Conservation (phyloP, 75 land plant genomes). For the Cunninghamia lanceolata region DNA sequence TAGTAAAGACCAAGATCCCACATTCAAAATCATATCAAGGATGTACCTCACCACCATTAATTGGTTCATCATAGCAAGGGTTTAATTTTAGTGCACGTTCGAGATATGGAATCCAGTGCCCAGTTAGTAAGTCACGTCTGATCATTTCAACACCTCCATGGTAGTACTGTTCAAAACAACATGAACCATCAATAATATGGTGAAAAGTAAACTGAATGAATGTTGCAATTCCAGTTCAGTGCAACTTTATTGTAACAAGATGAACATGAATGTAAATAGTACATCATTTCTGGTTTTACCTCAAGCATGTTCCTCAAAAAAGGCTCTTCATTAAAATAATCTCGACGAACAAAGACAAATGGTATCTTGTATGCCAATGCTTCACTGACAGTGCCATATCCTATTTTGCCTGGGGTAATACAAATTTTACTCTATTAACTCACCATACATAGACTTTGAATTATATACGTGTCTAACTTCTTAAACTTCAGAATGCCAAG, state of each 20-base stretch:
- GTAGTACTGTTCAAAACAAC: conserved; percentile 53
- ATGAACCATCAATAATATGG: background rate
- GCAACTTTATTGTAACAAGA: background rate
- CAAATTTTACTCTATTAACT: background rate
- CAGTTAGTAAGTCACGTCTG: conserved; percentile 90
- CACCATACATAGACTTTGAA: background rate
- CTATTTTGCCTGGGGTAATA: conserved; percentile 81
- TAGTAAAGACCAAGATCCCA: background rate
- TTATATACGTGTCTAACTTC: too few relatives aligned
- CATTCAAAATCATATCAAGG: background rate
- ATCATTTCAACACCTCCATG: conserved; percentile 99
- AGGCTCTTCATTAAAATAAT: conserved; percentile 98
- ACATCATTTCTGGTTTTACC: conserved; percentile 32
- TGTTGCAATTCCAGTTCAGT: background rate
- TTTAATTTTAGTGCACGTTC: conserved; percentile 75
- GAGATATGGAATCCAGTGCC: conserved; percentile 92
- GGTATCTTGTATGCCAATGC: conserved; percentile 91
- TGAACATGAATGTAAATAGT: background rate
- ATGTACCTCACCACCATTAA: conserved; percentile 93
- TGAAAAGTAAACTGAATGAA: background rate
- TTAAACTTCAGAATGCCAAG: too few relatives aligned
- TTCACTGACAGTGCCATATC: conserved; percentile 98
- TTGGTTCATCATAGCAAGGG: conserved; percentile 83
- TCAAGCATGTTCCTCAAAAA: conserved; percentile 99
- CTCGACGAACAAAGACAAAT: conserved; percentile 96